A percentile compares a stretch with the other conserved stretches of the same genome.
phyloP scores from a whole-genome alignment of 441 rosid species.

The Aquilaria agallochum region DNA sequence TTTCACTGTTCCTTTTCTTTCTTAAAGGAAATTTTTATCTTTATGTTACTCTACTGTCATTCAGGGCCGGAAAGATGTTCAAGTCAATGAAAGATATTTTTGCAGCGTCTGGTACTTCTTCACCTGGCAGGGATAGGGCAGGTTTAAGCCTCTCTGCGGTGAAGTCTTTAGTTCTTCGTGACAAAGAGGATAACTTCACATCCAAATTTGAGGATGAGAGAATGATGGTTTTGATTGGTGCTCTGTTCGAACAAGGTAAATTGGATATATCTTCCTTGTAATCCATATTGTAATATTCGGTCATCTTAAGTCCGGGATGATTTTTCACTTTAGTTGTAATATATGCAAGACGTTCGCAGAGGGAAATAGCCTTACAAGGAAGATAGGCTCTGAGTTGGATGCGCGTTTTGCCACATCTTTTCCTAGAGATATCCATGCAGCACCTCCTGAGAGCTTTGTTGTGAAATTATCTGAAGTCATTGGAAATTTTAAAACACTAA shows the following conservation, averaged over 20 bases:
- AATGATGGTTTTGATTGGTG: conserved; percentile 31
- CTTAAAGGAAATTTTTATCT: conserved; percentile 4
- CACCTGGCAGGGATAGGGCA: conserved; percentile 80
- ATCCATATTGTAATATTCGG: conserved; percentile 22
- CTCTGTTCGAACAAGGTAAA: conserved; percentile 73
- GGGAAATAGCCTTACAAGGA: conserved; percentile 74
- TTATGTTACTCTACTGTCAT: conserved; percentile 15
- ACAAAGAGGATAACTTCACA: conserved; percentile 71
- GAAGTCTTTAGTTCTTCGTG: conserved; percentile 89
- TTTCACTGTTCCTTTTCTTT: too few species aligned
- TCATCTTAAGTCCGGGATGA: conserved; percentile 21
- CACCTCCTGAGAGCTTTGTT: conserved; percentile 76
- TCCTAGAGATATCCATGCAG: conserved; percentile 82
- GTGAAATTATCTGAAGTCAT: conserved; percentile 88
- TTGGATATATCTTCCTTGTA: conserved; percentile 15
- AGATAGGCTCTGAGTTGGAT: conserved; percentile 43
- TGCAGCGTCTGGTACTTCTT: conserved; percentile 67
- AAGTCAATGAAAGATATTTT: conserved; percentile 81
- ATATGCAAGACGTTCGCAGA: conserved; percentile 78
- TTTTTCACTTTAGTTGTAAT: conserved; percentile 61
- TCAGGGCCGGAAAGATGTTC: conserved; percentile 68
- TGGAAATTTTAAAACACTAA: conserved; percentile 77
- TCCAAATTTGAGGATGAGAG: conserved; percentile 54
- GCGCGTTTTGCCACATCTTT: conserved; percentile 36
- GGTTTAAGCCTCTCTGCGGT: conserved; percentile 86